Conservation (phyloP, 1,284 basidiomycete species). For the Apiotrichum gracile region DNA sequence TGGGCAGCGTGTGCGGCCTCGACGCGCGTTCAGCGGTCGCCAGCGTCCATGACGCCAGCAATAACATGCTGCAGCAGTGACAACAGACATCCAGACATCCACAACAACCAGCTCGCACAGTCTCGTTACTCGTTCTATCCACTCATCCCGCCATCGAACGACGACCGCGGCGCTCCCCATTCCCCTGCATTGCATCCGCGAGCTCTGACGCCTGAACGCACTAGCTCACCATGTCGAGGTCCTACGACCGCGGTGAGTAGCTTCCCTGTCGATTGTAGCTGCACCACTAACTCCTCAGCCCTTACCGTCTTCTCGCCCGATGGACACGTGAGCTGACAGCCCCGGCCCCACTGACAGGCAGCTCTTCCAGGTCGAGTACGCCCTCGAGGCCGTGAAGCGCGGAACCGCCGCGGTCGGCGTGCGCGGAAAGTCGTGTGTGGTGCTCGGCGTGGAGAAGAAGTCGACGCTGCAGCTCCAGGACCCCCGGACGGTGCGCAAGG, state of each 20-base stretch:
- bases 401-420: conserved; percentile 99
- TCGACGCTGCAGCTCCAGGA: conserved; percentile 96
- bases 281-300: conserved; percentile 34
- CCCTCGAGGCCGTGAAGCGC: conserved; percentile 90
- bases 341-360: conserved; percentile 9
- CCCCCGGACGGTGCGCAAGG: conserved; percentile 93
- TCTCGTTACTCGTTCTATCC: background rate
- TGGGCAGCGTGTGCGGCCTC: background rate
- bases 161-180: background rate
- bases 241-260: conserved; percentile 48
- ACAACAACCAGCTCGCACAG: background rate
- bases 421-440: conserved; percentile 87
- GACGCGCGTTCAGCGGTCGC: background rate
- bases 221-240: conserved; percentile 43
- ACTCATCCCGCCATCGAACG: background rate
- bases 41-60: conserved; percentile 1
- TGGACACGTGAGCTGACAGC: conserved; percentile 58
- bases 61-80: too few species aligned
- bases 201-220: background rate
- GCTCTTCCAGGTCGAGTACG: conserved; percentile 79
- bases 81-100: background rate
- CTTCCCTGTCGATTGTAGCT: too few species aligned
- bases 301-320: conserved; percentile 92
- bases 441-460: conserved; percentile 99
- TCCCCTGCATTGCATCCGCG: background rate